These are phyloP conservation scores for Rhizopus delemar DNA, from an alignment of 371 early-diverging fungal species.

Conservation along the genomic window DNA sequence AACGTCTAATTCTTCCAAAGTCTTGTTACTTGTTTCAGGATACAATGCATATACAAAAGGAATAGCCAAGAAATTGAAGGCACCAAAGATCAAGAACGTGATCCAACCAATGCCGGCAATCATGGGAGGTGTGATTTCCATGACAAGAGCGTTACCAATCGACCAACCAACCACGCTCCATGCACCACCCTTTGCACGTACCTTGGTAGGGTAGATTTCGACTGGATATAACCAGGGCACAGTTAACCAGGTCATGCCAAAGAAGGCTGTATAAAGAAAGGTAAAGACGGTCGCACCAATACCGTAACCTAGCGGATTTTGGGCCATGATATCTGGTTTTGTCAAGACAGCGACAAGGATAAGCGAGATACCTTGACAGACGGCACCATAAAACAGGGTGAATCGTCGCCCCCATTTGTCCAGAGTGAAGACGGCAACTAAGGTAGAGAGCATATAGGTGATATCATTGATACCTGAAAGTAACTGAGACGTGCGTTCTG, in stretches of 20 bases:
- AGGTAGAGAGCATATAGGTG: slow-evolving; percentile 38
- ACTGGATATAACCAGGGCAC: slow-evolving; percentile 48
- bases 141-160: slow-evolving; percentile 43
- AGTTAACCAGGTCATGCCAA: slow-evolving; percentile 45
- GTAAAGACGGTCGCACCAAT: slow-evolving; percentile 39
- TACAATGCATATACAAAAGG: slow-evolving; percentile 38
- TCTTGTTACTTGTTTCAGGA: slow-evolving; percentile 43
- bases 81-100: slow-evolving; percentile 45
- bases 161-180: slow-evolving; percentile 52
- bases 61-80: slow-evolving; percentile 42
- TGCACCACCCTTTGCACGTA: slow-evolving; percentile 46
- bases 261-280: slow-evolving; percentile 39
- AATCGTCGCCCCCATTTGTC: slow-evolving; percentile 45
- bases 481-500: slow-evolving; percentile 32
- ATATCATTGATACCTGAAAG: slow-evolving; percentile 43
- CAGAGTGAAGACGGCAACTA: slow-evolving; percentile 42
- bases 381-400: slow-evolving; percentile 42
- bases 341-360: slow-evolving; percentile 40
- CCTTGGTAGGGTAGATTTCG: slow-evolving; percentile 42
- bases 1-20: slow-evolving; percentile 43
- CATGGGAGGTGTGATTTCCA: slow-evolving; percentile 47
- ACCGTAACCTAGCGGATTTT: slow-evolving; percentile 33
- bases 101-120: slow-evolving; percentile 41
- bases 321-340: slow-evolving; percentile 36
- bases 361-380: slow-evolving; percentile 38